These are phyloP conservation scores for Moricandia moricandioides DNA, from an alignment of 345 rosid genomes.

Conservation along the genomic window DNA sequence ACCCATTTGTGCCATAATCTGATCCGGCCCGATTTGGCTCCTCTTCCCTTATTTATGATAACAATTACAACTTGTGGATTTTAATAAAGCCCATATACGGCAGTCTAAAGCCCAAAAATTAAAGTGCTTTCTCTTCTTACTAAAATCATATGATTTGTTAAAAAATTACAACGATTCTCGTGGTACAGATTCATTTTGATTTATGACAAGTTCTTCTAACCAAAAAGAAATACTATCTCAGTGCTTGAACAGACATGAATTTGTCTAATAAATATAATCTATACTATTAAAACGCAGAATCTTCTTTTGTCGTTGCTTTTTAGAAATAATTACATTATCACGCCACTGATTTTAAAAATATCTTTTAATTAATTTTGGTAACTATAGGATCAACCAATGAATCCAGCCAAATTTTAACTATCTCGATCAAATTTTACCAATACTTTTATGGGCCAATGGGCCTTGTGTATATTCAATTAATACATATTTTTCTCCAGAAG, in stretches of 20 bases:
- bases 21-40: not conserved
- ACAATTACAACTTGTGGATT: not conserved
- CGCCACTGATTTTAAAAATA: too few relatives aligned
- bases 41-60: not conserved
- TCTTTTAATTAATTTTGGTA: too few relatives aligned
- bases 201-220: not conserved
- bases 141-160: not conserved
- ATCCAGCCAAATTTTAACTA: too few relatives aligned
- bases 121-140: not conserved
- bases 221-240: not conserved
- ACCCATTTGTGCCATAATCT: not conserved
- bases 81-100: not conserved
- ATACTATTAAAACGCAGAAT: too few relatives aligned
- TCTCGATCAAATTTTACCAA: too few relatives aligned
- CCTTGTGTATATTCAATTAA: too few relatives aligned
- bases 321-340: too few relatives aligned
- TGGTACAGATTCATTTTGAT: not conserved
- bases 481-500: too few relatives aligned
- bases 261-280: not conserved
- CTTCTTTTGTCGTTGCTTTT: too few relatives aligned
- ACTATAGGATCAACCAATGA: too few relatives aligned
- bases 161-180: not conserved
- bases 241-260: not conserved
- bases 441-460: too few relatives aligned
- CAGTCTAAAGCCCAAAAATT: not conserved